Conservation (phyloP, 148 eudicot species). For the Fagopyrum esculentum region DNA sequence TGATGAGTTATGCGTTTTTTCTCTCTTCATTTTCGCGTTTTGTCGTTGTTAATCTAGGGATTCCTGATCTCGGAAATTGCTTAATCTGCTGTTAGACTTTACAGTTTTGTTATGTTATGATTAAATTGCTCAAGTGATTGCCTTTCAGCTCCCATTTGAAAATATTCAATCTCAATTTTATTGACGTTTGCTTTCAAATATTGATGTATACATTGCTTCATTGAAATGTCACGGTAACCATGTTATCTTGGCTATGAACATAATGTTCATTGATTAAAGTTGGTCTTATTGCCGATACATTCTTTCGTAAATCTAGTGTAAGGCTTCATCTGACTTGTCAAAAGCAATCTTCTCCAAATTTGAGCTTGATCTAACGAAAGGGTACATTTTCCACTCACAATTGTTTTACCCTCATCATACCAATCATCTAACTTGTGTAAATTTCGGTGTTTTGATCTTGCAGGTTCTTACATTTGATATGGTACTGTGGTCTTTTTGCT, state of each 20-base stretch:
- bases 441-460: too few relatives aligned
- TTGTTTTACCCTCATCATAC: too few relatives aligned
- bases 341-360: too few relatives aligned
- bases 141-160: background rate
- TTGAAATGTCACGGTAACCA: background rate
- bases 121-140: background rate
- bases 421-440: too few relatives aligned
- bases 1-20: background rate
- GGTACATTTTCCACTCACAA: too few relatives aligned
- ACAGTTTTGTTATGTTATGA: background rate
- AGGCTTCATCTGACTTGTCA: too few relatives aligned
- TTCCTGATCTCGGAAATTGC: background rate
- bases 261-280: too few relatives aligned
- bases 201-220: background rate
- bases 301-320: too few relatives aligned
- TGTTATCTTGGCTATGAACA: background rate
- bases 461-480: too few relatives aligned
- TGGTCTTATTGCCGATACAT: too few relatives aligned
- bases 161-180: background rate
- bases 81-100: slow-evolving; percentile 2
- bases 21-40: background rate
- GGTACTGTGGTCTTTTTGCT: too few relatives aligned
- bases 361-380: too few relatives aligned
- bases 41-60: slow-evolving; percentile 7
- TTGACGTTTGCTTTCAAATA: background rate